A percentile compares a stretch with the other conserved stretches of the same genome.
phyloP scores from a whole-genome alignment of 208 protist species.

The Borovskyia barvae region DNA sequence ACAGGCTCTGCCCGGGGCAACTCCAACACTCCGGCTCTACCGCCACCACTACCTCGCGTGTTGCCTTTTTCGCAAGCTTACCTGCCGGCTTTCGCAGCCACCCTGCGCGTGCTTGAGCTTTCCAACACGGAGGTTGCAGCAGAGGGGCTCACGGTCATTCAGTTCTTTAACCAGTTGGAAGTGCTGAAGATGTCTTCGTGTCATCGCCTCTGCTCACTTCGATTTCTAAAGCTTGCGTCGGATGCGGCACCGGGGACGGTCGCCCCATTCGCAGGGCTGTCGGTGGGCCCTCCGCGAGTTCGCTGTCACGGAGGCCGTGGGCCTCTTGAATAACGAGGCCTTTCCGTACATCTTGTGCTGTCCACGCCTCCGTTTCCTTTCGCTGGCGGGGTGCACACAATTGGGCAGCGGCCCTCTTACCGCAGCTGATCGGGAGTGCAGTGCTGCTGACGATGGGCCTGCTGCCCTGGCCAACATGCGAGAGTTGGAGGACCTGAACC shows the following conservation, averaged over 20 bases:
- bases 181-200: constrained; percentile 38
- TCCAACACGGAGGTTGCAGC: constrained; percentile 42
- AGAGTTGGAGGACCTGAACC: constrained; percentile 41
- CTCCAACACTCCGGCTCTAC: not conserved
- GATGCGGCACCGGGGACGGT: not conserved
- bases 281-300: constrained; percentile 31
- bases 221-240: constrained; percentile 26
- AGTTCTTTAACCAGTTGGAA: constrained; percentile 28
- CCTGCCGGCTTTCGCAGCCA: constrained; percentile 30
- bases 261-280: constrained; percentile 4
- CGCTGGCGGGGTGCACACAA: constrained; percentile 25
- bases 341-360: constrained; percentile 28
- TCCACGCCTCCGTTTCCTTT: constrained; percentile 20
- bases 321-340: constrained; percentile 16
- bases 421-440: not conserved
- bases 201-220: constrained; percentile 18
- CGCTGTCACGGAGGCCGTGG: constrained; percentile 26
- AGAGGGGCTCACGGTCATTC: constrained; percentile 26
- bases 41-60: not conserved
- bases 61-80: not conserved
- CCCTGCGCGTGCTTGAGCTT: constrained; percentile 35
- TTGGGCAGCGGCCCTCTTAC: constrained; percentile 4
- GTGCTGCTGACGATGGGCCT: not conserved
- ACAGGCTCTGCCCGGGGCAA: no score
- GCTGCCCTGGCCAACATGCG: constrained; percentile 21